phyloP scores from a whole-genome alignment of 2,329 filamentous ascomycete species.

The Aspergillus arachidicola region DNA sequence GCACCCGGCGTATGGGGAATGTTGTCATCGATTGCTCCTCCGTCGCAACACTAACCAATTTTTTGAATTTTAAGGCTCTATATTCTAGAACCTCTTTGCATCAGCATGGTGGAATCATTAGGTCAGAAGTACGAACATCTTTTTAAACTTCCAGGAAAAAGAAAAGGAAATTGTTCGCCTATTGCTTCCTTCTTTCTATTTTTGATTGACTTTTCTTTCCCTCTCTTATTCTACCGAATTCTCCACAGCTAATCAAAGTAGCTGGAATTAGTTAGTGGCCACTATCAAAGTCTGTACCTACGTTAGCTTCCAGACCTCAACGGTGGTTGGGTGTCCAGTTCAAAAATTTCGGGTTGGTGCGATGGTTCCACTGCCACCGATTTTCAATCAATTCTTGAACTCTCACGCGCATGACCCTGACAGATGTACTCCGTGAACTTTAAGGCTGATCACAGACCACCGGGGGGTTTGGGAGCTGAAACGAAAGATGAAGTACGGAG shows the following conservation, averaged over 20 bases:
- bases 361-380: neutral
- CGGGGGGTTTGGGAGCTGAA: neutral
- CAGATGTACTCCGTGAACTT: neutral
- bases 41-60: too few species aligned
- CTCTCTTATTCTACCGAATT: neutral
- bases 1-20: neutral
- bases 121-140: neutral
- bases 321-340: conserved; percentile 9
- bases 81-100: too few species aligned
- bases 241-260: conserved; percentile 2
- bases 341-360: neutral
- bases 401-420: neutral
- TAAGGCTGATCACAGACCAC: neutral
- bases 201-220: neutral
- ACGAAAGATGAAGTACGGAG: neutral
- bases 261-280: conserved; percentile 5
- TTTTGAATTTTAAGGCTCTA: too few species aligned
- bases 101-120: neutral
- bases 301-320: conserved; percentile 9
- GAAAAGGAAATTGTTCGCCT: neutral
- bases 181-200: neutral
- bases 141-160: too few species aligned
- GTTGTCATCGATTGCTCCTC: conserved; percentile 1
- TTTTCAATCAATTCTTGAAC: neutral
- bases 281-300: conserved; percentile 15